Evolutionary conservation across 345 rosid genomes (phyloP).

Genomic region (Viola odorata): DNA sequence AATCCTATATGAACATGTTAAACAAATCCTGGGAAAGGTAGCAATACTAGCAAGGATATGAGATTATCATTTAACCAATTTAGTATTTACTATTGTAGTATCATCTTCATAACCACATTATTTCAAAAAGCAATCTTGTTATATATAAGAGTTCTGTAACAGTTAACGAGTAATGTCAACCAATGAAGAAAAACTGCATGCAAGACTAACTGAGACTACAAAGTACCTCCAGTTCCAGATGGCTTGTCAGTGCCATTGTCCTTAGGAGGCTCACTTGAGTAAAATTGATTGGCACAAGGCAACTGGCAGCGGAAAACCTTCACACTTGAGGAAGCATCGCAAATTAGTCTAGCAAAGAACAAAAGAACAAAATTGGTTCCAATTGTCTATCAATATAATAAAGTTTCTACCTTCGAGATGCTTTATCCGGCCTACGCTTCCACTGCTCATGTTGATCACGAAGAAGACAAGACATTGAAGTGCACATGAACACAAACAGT

Average conservation of each 20-base stretch:
- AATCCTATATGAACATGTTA: too few relatives aligned
- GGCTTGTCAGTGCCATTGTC: conserved; percentile 52
- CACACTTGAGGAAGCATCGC: conserved; percentile 39
- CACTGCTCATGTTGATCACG: conserved; percentile 94
- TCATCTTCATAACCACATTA: too few relatives aligned
- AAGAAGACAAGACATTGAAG: conserved; percentile 76
- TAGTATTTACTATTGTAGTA: too few relatives aligned
- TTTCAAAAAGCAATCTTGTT: too few relatives aligned
- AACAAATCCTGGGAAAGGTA: too few relatives aligned
- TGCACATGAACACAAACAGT: conserved; percentile 72
- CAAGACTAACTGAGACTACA: too few relatives aligned
- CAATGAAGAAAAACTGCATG: too few relatives aligned
- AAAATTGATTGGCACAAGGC: conserved; percentile 59
- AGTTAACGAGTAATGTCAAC: too few relatives aligned
- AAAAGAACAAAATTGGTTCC: neutral
- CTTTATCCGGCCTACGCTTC: conserved; percentile 52
- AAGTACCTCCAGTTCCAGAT: conserved; percentile 56
- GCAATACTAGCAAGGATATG: too few relatives aligned
- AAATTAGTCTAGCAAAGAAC: conserved; percentile 12
- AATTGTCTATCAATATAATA: neutral
- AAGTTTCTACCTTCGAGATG: conserved; percentile 52
- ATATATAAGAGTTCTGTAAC: too few relatives aligned
- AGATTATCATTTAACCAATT: too few relatives aligned
- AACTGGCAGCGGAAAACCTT: conserved; percentile 87
- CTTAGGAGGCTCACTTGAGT: conserved; percentile 66